Conservation (phyloP, 2,329 filamentous ascomycete genomes). For the Tolypocladium inflatum region DNA sequence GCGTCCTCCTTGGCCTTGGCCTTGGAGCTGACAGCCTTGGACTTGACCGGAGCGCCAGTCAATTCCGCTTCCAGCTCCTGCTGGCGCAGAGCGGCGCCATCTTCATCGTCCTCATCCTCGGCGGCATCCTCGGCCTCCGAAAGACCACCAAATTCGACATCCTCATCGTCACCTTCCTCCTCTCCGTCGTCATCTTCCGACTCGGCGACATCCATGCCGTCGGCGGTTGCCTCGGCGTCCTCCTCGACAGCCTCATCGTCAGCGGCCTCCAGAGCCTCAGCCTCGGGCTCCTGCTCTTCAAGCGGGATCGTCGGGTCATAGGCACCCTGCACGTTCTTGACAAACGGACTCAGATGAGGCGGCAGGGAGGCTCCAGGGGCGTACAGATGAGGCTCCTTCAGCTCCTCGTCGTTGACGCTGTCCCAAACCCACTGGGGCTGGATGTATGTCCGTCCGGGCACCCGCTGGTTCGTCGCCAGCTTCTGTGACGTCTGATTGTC, state of each 20-base stretch:
- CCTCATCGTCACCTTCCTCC: constrained; percentile 35
- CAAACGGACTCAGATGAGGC: constrained; percentile 92
- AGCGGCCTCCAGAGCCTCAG: constrained; percentile 65
- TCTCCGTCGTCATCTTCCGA: constrained; percentile 40
- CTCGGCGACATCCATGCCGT: constrained; percentile 50
- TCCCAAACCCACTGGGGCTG: constrained; percentile 99
- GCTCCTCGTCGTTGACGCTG: constrained; percentile 81
- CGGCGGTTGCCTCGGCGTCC: constrained; percentile 57
- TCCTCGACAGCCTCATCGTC: constrained; percentile 48
- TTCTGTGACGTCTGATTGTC: constrained; percentile 55
- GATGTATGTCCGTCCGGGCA: constrained; percentile 86
- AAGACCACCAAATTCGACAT: constrained; percentile 31
- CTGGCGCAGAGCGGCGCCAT: constrained; percentile 66
- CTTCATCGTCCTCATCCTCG: constrained; percentile 29
- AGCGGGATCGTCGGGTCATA: constrained; percentile 86
- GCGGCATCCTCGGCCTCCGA: constrained; percentile 34
- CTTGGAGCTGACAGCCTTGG: constrained; percentile 36
- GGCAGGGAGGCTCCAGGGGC: constrained; percentile 83
- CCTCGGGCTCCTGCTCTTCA: constrained; percentile 80
- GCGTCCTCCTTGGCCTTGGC: constrained; percentile 60
- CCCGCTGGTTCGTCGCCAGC: constrained; percentile 55
- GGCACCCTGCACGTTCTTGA: constrained; percentile 73
- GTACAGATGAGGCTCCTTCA: constrained; percentile 81
- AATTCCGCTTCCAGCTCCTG: constrained; percentile 89
- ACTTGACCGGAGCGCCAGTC: constrained; percentile 53